Evolutionary conservation across 768 basidiomycete species (phyloP).

Genomic region (Boletus speciosus): DNA sequence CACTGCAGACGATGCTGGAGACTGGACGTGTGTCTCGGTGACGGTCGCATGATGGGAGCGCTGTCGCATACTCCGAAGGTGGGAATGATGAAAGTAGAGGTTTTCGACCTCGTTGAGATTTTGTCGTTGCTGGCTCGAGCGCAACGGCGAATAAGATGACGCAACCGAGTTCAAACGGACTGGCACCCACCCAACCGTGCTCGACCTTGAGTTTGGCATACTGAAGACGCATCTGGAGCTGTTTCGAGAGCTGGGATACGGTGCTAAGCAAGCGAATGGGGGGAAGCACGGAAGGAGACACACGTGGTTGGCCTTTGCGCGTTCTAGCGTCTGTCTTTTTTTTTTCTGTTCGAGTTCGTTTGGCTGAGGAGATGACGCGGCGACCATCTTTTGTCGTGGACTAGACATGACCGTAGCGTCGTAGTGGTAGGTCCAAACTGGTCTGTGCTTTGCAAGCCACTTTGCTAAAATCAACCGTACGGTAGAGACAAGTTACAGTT

Average conservation of each 20-base stretch:
- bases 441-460: not conserved
- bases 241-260: conserved; percentile 54
- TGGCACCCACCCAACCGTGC: conserved; percentile 68
- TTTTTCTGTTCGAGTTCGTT: conserved; percentile 35
- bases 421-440: not conserved
- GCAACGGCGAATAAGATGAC: not conserved
- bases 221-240: conserved; percentile 69
- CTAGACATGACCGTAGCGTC: conserved; percentile 2
- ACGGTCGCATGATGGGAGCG: conserved; percentile 17
- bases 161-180: not conserved
- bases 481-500: too few relatives aligned
- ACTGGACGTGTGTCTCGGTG: conserved; percentile 6
- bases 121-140: conserved; percentile 58
- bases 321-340: conserved; percentile 51
- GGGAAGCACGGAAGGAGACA: conserved; percentile 15
- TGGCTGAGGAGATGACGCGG: conserved; percentile 21
- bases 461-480: not conserved
- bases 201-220: conserved; percentile 79
- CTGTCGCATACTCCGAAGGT: conserved; percentile 35
- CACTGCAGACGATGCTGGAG: conserved; percentile 13
- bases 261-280: not conserved
- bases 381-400: conserved; percentile 19
- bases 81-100: conserved; percentile 73
- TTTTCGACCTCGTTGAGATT: conserved; percentile 80
- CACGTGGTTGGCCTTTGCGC: conserved; percentile 57